Evolutionary conservation across 169 alveolate genomes (phyloP), one percentile per base, ranked within the genome.

Genomic region (Amoebophrya sp.): DNA sequence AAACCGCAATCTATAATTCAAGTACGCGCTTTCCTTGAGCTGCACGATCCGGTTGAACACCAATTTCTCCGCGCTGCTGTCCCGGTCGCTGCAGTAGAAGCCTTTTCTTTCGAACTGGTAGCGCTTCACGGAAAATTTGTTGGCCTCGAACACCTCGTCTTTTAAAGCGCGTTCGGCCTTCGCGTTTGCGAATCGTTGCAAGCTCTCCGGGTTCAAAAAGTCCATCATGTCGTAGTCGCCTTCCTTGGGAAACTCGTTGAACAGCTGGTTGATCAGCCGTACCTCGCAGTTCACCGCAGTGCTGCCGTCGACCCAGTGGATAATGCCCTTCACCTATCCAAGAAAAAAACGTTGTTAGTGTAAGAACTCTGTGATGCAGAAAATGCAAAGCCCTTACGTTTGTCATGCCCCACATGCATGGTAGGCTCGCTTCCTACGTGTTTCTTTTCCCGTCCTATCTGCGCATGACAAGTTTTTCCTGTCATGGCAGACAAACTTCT

Each of bases 241-340:
- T 25, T 66, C 39, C 32, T 66, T n/a, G 7, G 83, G 83, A n/a
- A 66, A 66, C 35, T 66, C 83, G 35, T 12, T 12, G 32, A 66
- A 66, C 83, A 66, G 35, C 7, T n/a, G 12, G 35, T 66, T 66
- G 35, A 66, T 25, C 35, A 66, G 83, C 83, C 83, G 83, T 1
- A 66, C 83, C 32, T 66, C 83, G 0, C 35, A 7, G 38, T 18
- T 18, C 35, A 1, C 39, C 32, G 7, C 2, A 7, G 1, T 25
- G 38, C 32, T 25, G 38, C 39, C 83, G 83, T 66, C 83, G 35
- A 66, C 83, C 83, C 83, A 66, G 83, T 66, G 83, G 83, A 66
- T 66, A 25, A 66, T 66, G 83, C 83, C 83, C 83, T 66, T 66
- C 35, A 66, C 32, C n/a, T n/a, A n/a, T n/a, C n/a, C n/a, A n/a